Evolutionary conservation across 805 yeast species (phyloP).

Genomic region (Ogataea salicorniae): DNA sequence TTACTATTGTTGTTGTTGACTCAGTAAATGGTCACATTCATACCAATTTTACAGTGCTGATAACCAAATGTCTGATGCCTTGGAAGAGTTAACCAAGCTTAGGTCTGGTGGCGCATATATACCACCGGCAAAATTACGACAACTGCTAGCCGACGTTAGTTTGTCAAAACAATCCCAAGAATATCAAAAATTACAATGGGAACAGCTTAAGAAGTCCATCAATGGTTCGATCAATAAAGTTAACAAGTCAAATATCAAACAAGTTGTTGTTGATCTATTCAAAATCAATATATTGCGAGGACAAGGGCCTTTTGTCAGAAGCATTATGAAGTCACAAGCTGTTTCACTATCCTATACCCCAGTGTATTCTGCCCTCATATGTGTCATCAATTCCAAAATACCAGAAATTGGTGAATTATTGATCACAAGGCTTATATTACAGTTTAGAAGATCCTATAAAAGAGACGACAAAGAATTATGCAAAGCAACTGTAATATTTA

Average conservation of each 20-base stretch:
- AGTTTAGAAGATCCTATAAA: slow-evolving; percentile 51
- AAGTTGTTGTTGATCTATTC: slow-evolving; percentile 46
- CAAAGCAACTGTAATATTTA: slow-evolving; percentile 39
- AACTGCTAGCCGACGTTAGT: slow-evolving; percentile 29
- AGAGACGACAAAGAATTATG: slow-evolving; percentile 41
- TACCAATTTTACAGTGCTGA: too few species aligned
- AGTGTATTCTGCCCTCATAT: slow-evolving; percentile 51
- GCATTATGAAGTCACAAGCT: slow-evolving; percentile 50
- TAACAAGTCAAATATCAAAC: slow-evolving; percentile 42
- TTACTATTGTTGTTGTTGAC: too few species aligned
- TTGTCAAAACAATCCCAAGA: slow-evolving; percentile 27
- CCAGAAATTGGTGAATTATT: slow-evolving; percentile 65
- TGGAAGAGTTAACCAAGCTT: slow-evolving; percentile 33
- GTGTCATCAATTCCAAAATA: slow-evolving; percentile 58
- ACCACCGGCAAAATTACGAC: slow-evolving; percentile 48
- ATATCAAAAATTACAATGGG: slow-evolving; percentile 56
- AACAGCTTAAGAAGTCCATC: slow-evolving; percentile 40
- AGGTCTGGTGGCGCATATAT: slow-evolving; percentile 45
- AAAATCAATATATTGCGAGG: slow-evolving; percentile 56
- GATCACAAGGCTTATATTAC: slow-evolving; percentile 46
- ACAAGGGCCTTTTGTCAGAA: slow-evolving; percentile 53
- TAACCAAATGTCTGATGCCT: slow-evolving; percentile 19
- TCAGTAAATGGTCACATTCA: too few species aligned
- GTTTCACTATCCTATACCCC: slow-evolving; percentile 35
- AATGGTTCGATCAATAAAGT: slow-evolving; percentile 45